Percentiles rank a stretch among this genome's conserved stretches.
Conservation (phyloP, 495 filamentous ascomycete species). For the Collariella sp. region DNA sequence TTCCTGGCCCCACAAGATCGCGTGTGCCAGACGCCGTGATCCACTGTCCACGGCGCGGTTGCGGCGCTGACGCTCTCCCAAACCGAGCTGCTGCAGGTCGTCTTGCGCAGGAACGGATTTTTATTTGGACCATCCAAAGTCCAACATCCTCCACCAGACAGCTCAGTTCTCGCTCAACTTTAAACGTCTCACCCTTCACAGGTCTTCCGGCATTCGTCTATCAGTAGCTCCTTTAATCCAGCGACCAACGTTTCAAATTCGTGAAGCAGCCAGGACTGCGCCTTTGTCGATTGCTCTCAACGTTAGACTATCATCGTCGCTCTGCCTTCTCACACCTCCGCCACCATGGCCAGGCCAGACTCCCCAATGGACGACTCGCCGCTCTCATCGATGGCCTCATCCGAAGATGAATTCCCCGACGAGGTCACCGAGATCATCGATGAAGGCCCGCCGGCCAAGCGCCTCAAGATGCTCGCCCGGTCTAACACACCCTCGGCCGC, state of each 20-base stretch:
- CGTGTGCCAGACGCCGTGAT: not conserved
- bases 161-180: too few species aligned
- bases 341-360: conserved; percentile 24
- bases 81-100: not conserved
- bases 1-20: not conserved
- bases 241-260: too few species aligned
- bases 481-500: conserved; percentile 41
- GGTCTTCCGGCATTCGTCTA: too few species aligned
- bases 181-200: too few species aligned
- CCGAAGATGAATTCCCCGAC: conserved; percentile 41
- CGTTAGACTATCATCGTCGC: not conserved
- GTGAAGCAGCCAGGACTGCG: too few species aligned
- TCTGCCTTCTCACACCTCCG: not conserved
- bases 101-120: not conserved
- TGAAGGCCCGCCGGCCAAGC: conserved; percentile 42
- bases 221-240: too few species aligned
- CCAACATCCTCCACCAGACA: too few species aligned
- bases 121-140: not conserved
- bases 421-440: conserved; percentile 31
- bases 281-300: not conserved
- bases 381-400: conserved; percentile 37
- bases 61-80: not conserved
- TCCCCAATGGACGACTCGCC: conserved; percentile 31
- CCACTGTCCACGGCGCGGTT: not conserved
- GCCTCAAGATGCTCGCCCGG: conserved; percentile 38